Base-by-base conservation (phyloP, 331 rosid genomes). In the Telfairia occidentalis region DNA sequence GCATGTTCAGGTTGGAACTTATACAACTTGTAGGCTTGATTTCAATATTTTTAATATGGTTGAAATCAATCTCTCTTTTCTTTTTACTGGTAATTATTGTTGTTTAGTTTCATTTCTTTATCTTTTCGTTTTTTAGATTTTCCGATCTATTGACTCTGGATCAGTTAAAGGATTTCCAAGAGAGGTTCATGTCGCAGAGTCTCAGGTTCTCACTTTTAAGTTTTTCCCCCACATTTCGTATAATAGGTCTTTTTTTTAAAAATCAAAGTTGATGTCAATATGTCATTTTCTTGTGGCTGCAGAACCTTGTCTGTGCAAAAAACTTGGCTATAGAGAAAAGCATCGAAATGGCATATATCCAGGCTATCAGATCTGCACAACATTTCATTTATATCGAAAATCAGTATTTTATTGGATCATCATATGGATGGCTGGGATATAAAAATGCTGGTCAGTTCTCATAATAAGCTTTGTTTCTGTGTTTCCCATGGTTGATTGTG, bases 311-410 rank as follows among this genome's bases (percentile, higher is more conserved):
- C 29, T 85, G 89, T 81, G 83, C 97, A 26, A 95, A 95, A 85
- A 52, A 74, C 81, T 79, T 88, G 83, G 79, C 84, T 46, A 82
- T 90, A 80, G 97, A 95, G 80, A 92, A 87, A 85, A 95, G 99
- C 88, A 95, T 95, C 76, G 97, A 95, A 84, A 86, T 79, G 73
- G 97, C 83, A 66, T 92, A 95, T 82, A 90, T 95, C 77, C 93
- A 92, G 80, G 99, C 99, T 6, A 95, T 95, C 83, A 86, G 97
- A 90, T 91, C 99, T 1, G 96, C 99, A 78, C 99, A 92, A 73
- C 97, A 89, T 75, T 92, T 88, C 71, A 90, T 95, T 52, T 95
- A 95, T 81, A 92, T 95, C n/a, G 99, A 92, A 84, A 95, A 95
- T 79, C 99, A 92, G 82, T 95, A 95, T 75, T 95, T 95, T 80